phyloP scores from a whole-genome alignment of 23 red algal genomes.

The Gracilaria gracilis region DNA sequence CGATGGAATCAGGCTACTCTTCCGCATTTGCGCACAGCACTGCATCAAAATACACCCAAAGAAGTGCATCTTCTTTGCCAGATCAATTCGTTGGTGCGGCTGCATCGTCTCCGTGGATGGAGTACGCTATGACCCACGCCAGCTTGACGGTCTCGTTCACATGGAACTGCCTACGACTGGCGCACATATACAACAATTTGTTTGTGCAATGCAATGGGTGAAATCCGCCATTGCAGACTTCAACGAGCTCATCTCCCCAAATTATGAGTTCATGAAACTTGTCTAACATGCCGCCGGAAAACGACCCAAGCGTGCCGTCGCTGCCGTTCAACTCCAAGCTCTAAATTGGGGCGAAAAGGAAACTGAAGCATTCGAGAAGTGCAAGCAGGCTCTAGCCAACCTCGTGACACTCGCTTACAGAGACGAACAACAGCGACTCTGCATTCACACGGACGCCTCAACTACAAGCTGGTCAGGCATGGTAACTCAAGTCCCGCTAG shows the following conservation, averaged over 20 bases:
- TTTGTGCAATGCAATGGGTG: slow-evolving; percentile 1
- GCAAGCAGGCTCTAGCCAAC: neutral
- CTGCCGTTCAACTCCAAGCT: neutral
- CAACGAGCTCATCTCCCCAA: neutral
- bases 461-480: neutral
- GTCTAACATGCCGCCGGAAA: neutral
- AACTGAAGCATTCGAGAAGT: neutral
- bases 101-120: too few species aligned
- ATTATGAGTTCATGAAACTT: neutral
- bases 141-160: too few species aligned
- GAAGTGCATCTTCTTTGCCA: too few species aligned
- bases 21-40: too few species aligned
- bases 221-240: neutral
- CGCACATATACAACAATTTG: neutral
- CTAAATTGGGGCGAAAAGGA: neutral
- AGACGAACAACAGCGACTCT: neutral
- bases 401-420: neutral
- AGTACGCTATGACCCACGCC: too few species aligned
- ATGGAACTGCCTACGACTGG: neutral
- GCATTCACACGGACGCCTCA: neutral
- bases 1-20: too few species aligned
- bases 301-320: neutral
- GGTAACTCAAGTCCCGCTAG: too few species aligned
- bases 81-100: too few species aligned
- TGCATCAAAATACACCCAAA: too few species aligned